These are phyloP conservation scores for Tetrahymena thermophila DNA, from an alignment of 73 alveolate genomes.

Conservation along the genomic window DNA sequence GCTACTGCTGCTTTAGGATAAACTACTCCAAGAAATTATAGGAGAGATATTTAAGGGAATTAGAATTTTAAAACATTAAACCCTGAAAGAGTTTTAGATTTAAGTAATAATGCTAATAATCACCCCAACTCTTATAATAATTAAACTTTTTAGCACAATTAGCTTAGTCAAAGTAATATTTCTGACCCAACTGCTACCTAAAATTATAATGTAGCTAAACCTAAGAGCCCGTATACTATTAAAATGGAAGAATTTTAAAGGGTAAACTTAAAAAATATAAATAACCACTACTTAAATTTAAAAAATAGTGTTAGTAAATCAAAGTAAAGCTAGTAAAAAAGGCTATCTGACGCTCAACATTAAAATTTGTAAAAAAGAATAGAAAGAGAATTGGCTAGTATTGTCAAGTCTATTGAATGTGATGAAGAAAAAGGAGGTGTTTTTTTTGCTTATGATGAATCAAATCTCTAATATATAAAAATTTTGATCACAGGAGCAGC, in stretches of 20 bases:
- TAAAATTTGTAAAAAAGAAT: not conserved
- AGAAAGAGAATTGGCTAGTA: not conserved
- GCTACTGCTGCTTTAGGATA: not conserved
- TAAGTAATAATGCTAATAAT: not conserved
- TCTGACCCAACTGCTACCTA: not conserved
- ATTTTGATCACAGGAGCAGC: not conserved
- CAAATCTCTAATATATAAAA: not conserved
- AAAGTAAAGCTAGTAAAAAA: not conserved
- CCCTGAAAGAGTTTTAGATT: not conserved
- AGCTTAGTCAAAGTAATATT: not conserved
- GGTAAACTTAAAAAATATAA: not conserved
- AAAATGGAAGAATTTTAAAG: not conserved
- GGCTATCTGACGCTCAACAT: not conserved
- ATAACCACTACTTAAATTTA: not conserved
- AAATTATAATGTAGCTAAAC: not conserved
- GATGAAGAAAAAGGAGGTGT: not conserved
- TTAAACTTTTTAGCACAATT: not conserved
- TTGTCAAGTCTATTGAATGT: not conserved
- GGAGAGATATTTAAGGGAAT: not conserved
- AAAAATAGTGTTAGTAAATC: not conserved
- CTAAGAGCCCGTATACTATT: not conserved
- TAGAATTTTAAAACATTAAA: not conserved
- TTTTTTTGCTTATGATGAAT: not conserved
- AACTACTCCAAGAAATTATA: not conserved
- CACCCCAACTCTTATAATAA: not conserved